Evolutionary conservation across 139 green algal genomes (phyloP).

Genomic region (Tetraselmis chui): DNA sequence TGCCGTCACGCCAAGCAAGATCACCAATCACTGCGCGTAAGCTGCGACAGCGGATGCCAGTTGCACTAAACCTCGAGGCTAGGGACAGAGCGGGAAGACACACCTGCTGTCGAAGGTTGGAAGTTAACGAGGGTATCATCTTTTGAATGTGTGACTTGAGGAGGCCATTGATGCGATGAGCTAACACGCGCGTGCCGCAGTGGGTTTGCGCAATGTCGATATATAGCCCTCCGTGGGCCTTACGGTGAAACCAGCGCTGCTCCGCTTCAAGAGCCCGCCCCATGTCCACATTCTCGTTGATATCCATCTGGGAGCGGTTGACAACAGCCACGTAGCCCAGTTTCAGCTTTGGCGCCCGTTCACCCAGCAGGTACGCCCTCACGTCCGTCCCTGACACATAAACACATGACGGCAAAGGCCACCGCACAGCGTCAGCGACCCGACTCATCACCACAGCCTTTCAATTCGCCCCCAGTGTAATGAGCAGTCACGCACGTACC

Average conservation of each 20-base stretch:
- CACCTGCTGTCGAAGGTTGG: not conserved
- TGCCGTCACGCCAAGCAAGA: no score
- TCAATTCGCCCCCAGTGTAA: no score
- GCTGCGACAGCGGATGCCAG: no score
- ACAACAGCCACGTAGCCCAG: slow-evolving; percentile 11
- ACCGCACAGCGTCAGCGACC: no score
- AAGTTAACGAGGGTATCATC: not conserved
- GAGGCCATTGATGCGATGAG: slow-evolving; percentile 3
- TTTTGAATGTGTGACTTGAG: slow-evolving; percentile 3
- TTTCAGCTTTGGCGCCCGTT: slow-evolving; percentile 6
- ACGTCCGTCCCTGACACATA: slow-evolving; percentile 3
- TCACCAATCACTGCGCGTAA: no score
- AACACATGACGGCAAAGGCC: no score
- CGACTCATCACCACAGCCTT: no score
- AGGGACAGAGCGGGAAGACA: no score
- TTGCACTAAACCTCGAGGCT: no score
- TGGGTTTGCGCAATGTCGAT: not conserved
- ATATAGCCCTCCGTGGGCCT: not conserved
- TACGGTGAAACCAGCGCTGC: slow-evolving; percentile 8
- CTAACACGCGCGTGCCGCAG: slow-evolving; percentile 6
- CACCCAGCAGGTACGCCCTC: slow-evolving; percentile 1
- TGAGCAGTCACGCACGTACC: no score
- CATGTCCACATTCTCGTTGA: slow-evolving; percentile 11
- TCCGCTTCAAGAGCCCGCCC: not conserved
- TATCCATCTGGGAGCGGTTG: slow-evolving; percentile 15